Base-by-base conservation (phyloP, 2,329 filamentous ascomycete genomes). In the Aspergillus cejpii region DNA sequence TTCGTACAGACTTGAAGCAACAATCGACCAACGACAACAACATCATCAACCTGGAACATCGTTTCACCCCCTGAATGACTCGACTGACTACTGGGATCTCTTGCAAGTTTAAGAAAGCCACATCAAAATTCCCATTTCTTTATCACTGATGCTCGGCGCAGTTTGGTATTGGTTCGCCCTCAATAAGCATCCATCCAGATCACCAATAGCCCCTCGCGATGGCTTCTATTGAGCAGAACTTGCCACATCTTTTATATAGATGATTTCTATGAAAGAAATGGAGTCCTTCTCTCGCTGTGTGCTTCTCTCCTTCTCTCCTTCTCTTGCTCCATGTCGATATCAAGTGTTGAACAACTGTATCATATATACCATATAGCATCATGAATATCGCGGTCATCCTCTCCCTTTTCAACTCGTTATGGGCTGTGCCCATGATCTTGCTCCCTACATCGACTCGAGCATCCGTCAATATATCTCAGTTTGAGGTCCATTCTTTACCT, bases 401-500 rank as follows among this genome's bases (percentile, higher is more conserved):
- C n/a, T 54, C 50, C 12, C 48, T 59, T 34, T 43, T 60, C 37
- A 41, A 57, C 20, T 17, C 48, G 8, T 15, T 60, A 8, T 58
- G 53, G 50, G 33, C 52, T 7, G 19, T 53, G 11, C 43, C 51
- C 3, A 34, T 34, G 3, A 12, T 50, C n/a, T 17, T 58, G 3
- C 37, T 53, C 8, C 47, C 45, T 1, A 40, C 21, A 6, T 14
- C 17, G 8, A 23, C 39, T 4, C 41, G n/a, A 17, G 24, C 21
- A 31, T 44, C 29, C 5, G 45, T 46, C 3, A 33, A 47, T 11
- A 47, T 43, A 12, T 48, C 57, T n/a, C 50, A 45, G 14, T 65
- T 63, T 21, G 37, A 59, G 47, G 59, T 67, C 26, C 52, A 46
- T 28, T 54, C 53, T 6, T 46, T 67, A 24, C 65, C 63, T 11